Evolutionary conservation across 768 basidiomycete genomes (phyloP).

Genomic region (Favolaschia claudopus): DNA sequence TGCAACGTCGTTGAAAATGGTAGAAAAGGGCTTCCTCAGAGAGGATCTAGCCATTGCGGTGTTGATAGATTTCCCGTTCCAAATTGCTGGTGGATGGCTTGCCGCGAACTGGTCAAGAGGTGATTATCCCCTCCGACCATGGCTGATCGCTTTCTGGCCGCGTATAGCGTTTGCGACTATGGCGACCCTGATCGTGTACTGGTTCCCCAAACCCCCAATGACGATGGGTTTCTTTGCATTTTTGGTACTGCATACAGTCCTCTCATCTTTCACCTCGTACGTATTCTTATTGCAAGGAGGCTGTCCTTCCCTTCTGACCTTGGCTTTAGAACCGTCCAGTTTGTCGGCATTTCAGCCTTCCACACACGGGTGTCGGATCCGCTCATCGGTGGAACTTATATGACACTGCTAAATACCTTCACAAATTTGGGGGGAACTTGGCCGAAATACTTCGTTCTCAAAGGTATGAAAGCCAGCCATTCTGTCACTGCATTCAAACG

Average conservation of each 20-base stretch:
- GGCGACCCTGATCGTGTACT: slow-evolving; percentile 80
- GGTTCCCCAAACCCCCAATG: slow-evolving; percentile 83
- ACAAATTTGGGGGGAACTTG: slow-evolving; percentile 97
- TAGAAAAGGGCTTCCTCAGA: slow-evolving; percentile 94
- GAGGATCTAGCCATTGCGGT: slow-evolving; percentile 97
- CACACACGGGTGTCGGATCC: slow-evolving; percentile 97
- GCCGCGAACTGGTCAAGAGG: slow-evolving; percentile 92
- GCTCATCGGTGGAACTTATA: slow-evolving; percentile 97
- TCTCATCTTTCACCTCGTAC: slow-evolving; percentile 86
- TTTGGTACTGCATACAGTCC: slow-evolving; percentile 81
- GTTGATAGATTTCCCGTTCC: slow-evolving; percentile 97
- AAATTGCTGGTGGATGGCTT: slow-evolving; percentile 93
- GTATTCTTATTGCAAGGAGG: slow-evolving; percentile 32
- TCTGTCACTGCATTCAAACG: slow-evolving; percentile 15
- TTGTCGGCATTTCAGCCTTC: slow-evolving; percentile 99
- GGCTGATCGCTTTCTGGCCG: slow-evolving; percentile 93
- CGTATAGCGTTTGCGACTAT: slow-evolving; percentile 77
- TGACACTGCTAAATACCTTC: slow-evolving; percentile 97
- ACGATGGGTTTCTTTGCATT: slow-evolving; percentile 80
- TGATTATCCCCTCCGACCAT: slow-evolving; percentile 80
- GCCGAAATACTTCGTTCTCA: slow-evolving; percentile 96
- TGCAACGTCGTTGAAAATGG: slow-evolving; percentile 89
- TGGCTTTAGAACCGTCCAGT: slow-evolving; percentile 86
- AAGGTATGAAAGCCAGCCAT: slow-evolving; percentile 54
- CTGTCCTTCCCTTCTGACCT: background rate